Evolutionary conservation across 805 yeast genomes (phyloP), one percentile per base, ranked within the genome.

Genomic region (Ogataea methylovora): DNA sequence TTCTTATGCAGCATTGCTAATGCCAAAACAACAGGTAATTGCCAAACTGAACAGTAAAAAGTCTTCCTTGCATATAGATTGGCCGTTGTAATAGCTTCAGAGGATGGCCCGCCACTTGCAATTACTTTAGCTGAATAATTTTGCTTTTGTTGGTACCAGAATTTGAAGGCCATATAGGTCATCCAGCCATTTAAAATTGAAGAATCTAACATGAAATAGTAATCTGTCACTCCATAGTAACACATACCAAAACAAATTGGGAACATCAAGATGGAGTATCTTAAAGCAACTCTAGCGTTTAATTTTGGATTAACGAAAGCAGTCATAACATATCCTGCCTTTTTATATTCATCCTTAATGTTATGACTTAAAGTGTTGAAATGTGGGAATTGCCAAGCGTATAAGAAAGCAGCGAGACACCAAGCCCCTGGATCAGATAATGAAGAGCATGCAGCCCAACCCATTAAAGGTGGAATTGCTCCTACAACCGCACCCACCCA

Each of bases 401-500:
- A 92, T 26, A 92, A 62, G 34, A 92, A 61, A 0, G 82, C 85
- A 1, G 97, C 97, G 17, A 92, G 63, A 51, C 88, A 77, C 97
- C 97, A 90, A 4, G 94, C 94, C 7, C 92, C 97, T 0, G 97
- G 96, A 42, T 86, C 84, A 3, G 70, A 45, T 24, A 88, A 60
- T 1, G 87, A 73, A 4, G 85, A 76, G 10, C 95, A 83, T 0
- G 90, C 86, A 2, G 95, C 96, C 98, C 98, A 92, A 2, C 98
- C 98, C 98, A 92, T 92, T 33, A 92, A 68, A 15, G 98, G 98
- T 0, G 98, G 98, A 30, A 92, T 84, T 0, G 97, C 98, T 4
- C 98, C 98, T 4, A 92, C 98, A n/a, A 92, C 56, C 0, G 98
- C 98, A 14, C 98, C 98, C 3, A 92, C 92, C 98, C 98, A 92